Conservation (phyloP, 2,329 filamentous ascomycete genomes). For the Monilinia fructicola region DNA sequence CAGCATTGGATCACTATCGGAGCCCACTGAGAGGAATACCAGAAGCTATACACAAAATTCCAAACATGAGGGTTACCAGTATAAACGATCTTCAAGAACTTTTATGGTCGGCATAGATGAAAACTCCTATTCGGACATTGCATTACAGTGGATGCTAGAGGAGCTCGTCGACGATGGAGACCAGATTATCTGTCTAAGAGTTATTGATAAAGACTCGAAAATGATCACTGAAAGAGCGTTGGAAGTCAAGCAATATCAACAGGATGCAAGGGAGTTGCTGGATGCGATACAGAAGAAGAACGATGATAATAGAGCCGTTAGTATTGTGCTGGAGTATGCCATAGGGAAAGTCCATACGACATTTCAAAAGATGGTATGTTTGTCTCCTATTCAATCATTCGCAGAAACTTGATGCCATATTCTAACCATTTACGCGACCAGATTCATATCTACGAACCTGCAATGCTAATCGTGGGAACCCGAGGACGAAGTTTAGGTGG, state of each 20-base stretch:
- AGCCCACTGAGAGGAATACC: slow-evolving; percentile 55
- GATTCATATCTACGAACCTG: slow-evolving; percentile 73
- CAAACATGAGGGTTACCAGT: slow-evolving; percentile 71
- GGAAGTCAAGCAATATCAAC: slow-evolving; percentile 60
- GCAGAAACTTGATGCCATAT: not conserved
- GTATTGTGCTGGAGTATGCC: slow-evolving; percentile 68
- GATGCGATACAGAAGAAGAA: slow-evolving; percentile 68
- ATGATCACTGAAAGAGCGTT: slow-evolving; percentile 60
- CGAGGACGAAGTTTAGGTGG: slow-evolving; percentile 66
- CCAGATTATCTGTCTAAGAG: slow-evolving; percentile 70
- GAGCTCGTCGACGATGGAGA: slow-evolving; percentile 77
- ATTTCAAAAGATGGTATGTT: slow-evolving; percentile 68
- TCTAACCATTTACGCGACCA: slow-evolving; percentile 39
- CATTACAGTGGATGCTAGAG: slow-evolving; percentile 71
- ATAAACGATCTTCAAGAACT: slow-evolving; percentile 64
- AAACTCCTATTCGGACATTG: slow-evolving; percentile 74
- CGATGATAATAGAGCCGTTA: slow-evolving; percentile 68
- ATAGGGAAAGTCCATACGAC: slow-evolving; percentile 71
- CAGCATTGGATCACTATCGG: slow-evolving; percentile 64
- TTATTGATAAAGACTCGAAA: slow-evolving; percentile 69
- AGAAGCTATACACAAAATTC: slow-evolving; percentile 69
- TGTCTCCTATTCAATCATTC: slow-evolving; percentile 5
- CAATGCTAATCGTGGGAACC: slow-evolving; percentile 70
- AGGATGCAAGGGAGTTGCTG: slow-evolving; percentile 64
- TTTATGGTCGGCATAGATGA: slow-evolving; percentile 73